Percentiles rank a stretch among this genome's conserved stretches.
phyloP scores from a whole-genome alignment of 352 stramenopile species.

The Globisporangium heterothallicum region DNA sequence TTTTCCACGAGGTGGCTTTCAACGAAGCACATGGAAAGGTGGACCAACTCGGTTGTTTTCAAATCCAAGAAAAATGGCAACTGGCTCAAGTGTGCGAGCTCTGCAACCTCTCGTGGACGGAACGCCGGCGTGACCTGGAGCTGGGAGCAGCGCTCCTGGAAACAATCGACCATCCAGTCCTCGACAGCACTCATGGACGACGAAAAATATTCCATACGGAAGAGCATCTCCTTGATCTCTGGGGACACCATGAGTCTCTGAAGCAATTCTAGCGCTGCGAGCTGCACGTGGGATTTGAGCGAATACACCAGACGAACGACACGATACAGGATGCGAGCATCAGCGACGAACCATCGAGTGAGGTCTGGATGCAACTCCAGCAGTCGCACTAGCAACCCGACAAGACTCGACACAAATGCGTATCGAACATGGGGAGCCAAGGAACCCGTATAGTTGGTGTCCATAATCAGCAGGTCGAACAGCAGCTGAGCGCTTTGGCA shows the following conservation, averaged over 20 bases:
- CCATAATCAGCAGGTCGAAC: constrained; percentile 9
- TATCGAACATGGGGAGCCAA: not conserved
- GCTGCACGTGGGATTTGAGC: constrained; percentile 18
- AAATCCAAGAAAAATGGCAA: constrained; percentile 28
- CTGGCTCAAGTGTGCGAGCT: constrained; percentile 20
- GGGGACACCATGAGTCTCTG: constrained; percentile 10
- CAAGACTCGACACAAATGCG: not conserved
- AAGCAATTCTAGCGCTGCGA: constrained; percentile 19
- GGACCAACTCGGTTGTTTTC: constrained; percentile 18
- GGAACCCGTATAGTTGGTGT: not conserved
- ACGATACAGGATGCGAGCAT: constrained; percentile 21
- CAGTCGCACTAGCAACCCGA: not conserved
- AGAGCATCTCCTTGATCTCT: constrained; percentile 8
- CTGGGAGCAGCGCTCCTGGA: not conserved
- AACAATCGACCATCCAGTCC: not conserved
- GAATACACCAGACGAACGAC: constrained; percentile 21
- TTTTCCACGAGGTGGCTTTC: constrained; percentile 11
- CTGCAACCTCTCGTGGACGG: constrained; percentile 9
- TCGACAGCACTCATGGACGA: constrained; percentile 4
- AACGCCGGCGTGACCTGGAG: constrained; percentile 14
- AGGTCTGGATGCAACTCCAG: not conserved
- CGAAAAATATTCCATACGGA: constrained; percentile 8
- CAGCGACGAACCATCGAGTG: not conserved
- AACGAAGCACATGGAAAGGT: constrained; percentile 23
- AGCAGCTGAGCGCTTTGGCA: not conserved